Percentiles rank a stretch among this genome's conserved stretches.
These are phyloP conservation scores for Fusarium austroafricanum DNA, from an alignment of 2,329 filamentous ascomycete species.

Conservation along the genomic window DNA sequence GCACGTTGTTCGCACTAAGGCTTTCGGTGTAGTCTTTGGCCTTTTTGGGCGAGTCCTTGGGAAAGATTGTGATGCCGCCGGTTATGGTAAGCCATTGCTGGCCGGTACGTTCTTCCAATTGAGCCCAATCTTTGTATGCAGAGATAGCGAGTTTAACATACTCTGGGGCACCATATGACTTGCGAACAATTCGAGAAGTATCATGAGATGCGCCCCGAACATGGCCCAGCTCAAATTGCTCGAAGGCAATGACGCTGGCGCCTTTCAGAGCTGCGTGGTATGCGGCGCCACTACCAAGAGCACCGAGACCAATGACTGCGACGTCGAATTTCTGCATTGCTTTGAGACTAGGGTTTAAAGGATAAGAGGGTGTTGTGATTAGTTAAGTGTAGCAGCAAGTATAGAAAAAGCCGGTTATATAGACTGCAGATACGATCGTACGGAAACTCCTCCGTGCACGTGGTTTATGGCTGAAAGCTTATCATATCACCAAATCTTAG, in stretches of 20 bases:
- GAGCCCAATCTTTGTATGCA: not conserved
- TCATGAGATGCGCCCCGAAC: not conserved
- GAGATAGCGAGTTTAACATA: not conserved
- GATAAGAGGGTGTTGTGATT: not conserved
- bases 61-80: not conserved
- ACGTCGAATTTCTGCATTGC: not conserved
- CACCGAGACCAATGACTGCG: not conserved
- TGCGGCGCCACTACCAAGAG: not conserved
- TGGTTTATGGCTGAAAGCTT: not conserved
- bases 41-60: not conserved
- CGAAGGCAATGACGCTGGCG: not conserved
- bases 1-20: no score
- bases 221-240: not conserved
- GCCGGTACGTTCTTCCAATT: not conserved
- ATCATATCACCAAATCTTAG: no score
- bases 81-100: not conserved
- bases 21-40: not conserved
- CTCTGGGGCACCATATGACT: not conserved
- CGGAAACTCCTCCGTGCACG: not conserved
- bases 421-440: not conserved
- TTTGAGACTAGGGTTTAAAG: not conserved
- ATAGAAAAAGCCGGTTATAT: not conserved
- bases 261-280: not conserved
- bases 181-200: not conserved
- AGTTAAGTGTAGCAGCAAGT: not conserved